Evolutionary conservation across 2,329 filamentous ascomycete genomes (phyloP).

Genomic region (Pestalotiopsis sp.): DNA sequence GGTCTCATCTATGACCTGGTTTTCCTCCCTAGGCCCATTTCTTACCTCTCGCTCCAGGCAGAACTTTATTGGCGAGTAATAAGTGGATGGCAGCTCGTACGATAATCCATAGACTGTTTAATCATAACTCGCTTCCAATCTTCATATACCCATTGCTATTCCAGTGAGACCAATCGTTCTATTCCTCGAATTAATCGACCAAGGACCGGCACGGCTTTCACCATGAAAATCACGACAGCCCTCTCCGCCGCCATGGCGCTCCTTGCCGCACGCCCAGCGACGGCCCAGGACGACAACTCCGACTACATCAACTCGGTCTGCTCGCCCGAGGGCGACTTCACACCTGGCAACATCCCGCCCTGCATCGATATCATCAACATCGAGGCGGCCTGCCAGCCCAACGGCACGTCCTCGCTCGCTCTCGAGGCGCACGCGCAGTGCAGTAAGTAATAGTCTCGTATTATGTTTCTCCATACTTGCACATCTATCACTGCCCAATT

Average conservation of each 20-base stretch:
- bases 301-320: slow-evolving; percentile 16
- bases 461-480: neutral
- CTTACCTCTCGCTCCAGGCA: neutral
- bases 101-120: neutral
- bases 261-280: slow-evolving; percentile 2
- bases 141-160: neutral
- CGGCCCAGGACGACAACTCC: neutral
- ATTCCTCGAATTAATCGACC: neutral
- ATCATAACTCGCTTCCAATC: neutral
- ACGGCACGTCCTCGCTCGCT: slow-evolving; percentile 28
- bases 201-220: neutral
- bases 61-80: neutral
- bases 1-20: neutral
- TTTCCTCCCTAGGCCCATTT: neutral
- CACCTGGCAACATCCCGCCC: slow-evolving; percentile 20
- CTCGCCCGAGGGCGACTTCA: slow-evolving; percentile 6
- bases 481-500: neutral
- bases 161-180: neutral
- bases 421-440: slow-evolving; percentile 35
- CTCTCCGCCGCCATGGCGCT: slow-evolving; percentile 8
- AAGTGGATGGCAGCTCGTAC: neutral
- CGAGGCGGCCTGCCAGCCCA: slow-evolving; percentile 30
- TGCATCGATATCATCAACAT: slow-evolving; percentile 32
- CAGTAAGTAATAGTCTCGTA: slow-evolving; percentile 22
- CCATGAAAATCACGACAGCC: slow-evolving; percentile 2